These are phyloP conservation scores for Termitomyces heimii DNA, from an alignment of 768 basidiomycete genomes.

Conservation along the genomic window DNA sequence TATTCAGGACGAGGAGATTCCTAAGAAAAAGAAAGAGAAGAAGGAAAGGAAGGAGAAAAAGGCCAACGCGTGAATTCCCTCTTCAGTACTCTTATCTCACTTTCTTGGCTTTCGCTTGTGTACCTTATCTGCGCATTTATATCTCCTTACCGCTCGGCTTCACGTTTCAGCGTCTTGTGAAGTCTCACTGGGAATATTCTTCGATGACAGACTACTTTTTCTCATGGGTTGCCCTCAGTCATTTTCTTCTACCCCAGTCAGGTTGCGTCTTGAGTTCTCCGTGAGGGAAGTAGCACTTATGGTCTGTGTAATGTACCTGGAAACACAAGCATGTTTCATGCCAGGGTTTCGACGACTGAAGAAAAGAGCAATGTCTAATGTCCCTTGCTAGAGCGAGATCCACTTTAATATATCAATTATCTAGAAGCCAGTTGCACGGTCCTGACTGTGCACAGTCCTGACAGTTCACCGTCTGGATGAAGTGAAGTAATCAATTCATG, in stretches of 20 bases:
- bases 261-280: not conserved
- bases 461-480: too few relatives aligned
- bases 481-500: too few relatives aligned
- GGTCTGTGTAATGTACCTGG: not conserved
- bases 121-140: constrained; percentile 3
- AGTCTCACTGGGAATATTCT: not conserved
- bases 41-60: constrained; percentile 36
- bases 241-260: too few relatives aligned
- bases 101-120: constrained; percentile 2
- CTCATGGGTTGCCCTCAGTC: not conserved
- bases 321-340: too few relatives aligned
- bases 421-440: too few relatives aligned
- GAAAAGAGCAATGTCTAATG: too few relatives aligned
- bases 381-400: too few relatives aligned
- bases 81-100: constrained; percentile 10
- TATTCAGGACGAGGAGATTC: constrained; percentile 12
- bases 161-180: not conserved
- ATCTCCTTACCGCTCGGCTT: not conserved
- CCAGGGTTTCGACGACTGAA: too few relatives aligned
- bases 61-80: constrained; percentile 21
- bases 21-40: constrained; percentile 52
- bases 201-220: not conserved
- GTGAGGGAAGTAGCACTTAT: not conserved
- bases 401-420: too few relatives aligned
- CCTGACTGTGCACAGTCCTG: too few relatives aligned